Evolutionary conservation across 352 stramenopile genomes (phyloP).

Genomic region (Phytophthora pseudosyringae): DNA sequence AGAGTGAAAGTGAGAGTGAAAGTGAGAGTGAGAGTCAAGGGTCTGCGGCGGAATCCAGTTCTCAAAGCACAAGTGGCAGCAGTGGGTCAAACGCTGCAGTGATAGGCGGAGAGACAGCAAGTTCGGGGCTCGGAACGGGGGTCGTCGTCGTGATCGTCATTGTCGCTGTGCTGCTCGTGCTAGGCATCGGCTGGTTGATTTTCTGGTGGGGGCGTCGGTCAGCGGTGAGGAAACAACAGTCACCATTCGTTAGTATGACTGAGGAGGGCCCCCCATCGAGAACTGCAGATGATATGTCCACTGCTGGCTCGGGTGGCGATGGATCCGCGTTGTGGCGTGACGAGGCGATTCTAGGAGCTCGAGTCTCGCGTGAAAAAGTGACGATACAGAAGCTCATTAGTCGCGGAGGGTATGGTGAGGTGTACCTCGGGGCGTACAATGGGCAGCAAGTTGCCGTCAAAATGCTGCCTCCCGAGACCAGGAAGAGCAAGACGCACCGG

Average conservation of each 20-base stretch:
- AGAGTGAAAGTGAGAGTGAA: background rate
- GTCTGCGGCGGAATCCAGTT: background rate
- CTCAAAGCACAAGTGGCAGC: background rate
- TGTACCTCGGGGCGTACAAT: constrained; percentile 25
- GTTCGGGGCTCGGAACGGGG: constrained; percentile 2
- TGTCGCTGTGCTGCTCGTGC: background rate
- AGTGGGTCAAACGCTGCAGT: background rate
- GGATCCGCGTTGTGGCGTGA: constrained; percentile 16
- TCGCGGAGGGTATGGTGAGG: constrained; percentile 36
- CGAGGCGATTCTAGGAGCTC: constrained; percentile 29
- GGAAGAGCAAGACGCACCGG: constrained; percentile 15
- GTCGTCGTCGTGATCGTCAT: constrained; percentile 8
- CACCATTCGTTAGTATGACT: background rate
- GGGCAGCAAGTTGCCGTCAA: constrained; percentile 33
- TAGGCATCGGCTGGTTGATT: background rate
- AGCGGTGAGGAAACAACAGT: background rate
- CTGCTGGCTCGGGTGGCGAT: background rate
- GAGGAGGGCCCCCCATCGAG: background rate
- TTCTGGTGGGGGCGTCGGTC: background rate
- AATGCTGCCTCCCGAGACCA: constrained; percentile 19
- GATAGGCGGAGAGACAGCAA: background rate
- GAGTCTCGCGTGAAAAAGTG: constrained; percentile 40
- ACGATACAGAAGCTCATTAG: constrained; percentile 22
- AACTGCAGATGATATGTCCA: background rate
- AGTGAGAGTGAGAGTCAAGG: background rate